Conservation (phyloP, 352 stramenopile species). For the Pythium coloratum region DNA sequence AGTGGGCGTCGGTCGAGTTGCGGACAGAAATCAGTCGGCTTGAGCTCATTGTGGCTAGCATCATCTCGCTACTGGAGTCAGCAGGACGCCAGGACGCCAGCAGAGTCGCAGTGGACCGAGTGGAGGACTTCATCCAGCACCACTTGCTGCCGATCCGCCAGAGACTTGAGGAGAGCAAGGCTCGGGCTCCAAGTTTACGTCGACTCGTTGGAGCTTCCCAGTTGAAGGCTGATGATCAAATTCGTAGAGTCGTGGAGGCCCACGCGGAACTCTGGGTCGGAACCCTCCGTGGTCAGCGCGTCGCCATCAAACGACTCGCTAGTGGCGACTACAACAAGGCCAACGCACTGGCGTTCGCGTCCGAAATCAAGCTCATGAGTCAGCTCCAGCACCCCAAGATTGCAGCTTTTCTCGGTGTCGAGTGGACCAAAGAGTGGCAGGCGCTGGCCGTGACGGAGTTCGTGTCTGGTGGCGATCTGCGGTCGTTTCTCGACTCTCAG, state of each 20-base stretch:
- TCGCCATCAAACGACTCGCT: constrained; percentile 64
- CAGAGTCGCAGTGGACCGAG: background rate
- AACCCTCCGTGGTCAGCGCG: constrained; percentile 1
- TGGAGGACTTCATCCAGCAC: background rate
- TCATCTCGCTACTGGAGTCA: background rate
- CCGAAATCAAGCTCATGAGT: constrained; percentile 61
- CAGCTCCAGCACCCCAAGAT: constrained; percentile 67
- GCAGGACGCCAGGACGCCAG: too few relatives aligned
- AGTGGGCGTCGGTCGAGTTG: background rate
- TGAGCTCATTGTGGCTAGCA: background rate
- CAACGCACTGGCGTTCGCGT: constrained; percentile 54
- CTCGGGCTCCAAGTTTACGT: constrained; percentile 3
- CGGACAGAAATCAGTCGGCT: background rate
- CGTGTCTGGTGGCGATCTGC: constrained; percentile 67
- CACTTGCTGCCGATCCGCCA: background rate
- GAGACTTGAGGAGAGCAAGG: background rate
- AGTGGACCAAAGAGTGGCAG: constrained; percentile 57
- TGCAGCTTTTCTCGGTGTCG: constrained; percentile 66
- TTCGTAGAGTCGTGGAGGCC: too few relatives aligned
- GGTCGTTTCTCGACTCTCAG: constrained; percentile 39
- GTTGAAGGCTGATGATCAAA: too few relatives aligned
- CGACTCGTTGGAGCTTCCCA: too few relatives aligned
- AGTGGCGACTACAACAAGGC: constrained; percentile 51
- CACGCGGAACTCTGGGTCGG: background rate
- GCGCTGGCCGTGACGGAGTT: constrained; percentile 73